These are phyloP conservation scores for Cyberlindnera xishuangbannaensis DNA, from an alignment of 805 yeast genomes.

Conservation along the genomic window DNA sequence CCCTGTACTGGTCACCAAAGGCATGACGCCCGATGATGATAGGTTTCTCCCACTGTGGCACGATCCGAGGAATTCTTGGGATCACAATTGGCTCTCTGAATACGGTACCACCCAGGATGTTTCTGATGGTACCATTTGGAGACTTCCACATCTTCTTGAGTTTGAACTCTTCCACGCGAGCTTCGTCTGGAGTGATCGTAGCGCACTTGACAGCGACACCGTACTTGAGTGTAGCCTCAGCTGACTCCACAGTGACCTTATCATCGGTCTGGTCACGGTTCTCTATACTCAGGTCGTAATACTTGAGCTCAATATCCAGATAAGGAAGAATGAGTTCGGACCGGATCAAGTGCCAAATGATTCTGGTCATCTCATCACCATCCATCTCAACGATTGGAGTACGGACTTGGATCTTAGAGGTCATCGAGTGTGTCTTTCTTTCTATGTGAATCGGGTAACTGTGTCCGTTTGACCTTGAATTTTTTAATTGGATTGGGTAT, in stretches of 20 bases:
- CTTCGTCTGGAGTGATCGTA: slow-evolving; percentile 97
- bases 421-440: too few species aligned
- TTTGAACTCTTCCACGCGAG: slow-evolving; percentile 83
- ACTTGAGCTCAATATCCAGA: slow-evolving; percentile 80
- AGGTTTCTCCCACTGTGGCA: slow-evolving; percentile 92
- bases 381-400: slow-evolving; percentile 95
- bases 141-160: slow-evolving; percentile 97
- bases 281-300: slow-evolving; percentile 85
- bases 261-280: slow-evolving; percentile 86
- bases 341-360: slow-evolving; percentile 89
- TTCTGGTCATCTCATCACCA: slow-evolving; percentile 96
- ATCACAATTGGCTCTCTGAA: slow-evolving; percentile 96
- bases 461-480: too few species aligned
- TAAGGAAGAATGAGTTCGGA: slow-evolving; percentile 82
- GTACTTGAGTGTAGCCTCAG: slow-evolving; percentile 80
- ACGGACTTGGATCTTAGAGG: slow-evolving; percentile 70
- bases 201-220: slow-evolving; percentile 97
- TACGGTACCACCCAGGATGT: slow-evolving; percentile 92
- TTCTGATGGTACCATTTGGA: slow-evolving; percentile 96
- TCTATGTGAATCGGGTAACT: too few species aligned
- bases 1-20: slow-evolving; percentile 94
- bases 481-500: too few species aligned
- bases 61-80: slow-evolving; percentile 78
- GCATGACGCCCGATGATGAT: slow-evolving; percentile 98
- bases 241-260: slow-evolving; percentile 83